phyloP scores from a whole-genome alignment of 768 basidiomycete species.

The Wakefieldia striispora region DNA sequence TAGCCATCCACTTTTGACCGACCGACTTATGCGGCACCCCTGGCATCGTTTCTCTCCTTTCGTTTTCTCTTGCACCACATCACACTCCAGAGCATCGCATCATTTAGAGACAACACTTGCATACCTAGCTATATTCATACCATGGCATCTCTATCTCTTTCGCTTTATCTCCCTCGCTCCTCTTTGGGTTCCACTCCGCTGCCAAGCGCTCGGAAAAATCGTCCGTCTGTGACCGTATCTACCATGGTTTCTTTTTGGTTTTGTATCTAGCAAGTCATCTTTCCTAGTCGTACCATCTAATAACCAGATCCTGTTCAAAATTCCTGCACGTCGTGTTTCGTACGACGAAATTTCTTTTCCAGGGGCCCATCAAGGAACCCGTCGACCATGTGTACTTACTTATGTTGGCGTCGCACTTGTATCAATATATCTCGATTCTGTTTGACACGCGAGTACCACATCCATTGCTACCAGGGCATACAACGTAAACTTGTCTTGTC shows the following conservation, averaged over 20 bases:
- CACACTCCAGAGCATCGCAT: constrained; percentile 25
- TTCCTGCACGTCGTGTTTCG: no score
- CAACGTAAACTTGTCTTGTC: no score
- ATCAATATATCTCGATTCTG: no score
- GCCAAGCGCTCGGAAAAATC: constrained; percentile 2
- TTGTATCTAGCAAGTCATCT: not conserved
- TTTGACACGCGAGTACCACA: no score
- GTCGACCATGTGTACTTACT: no score
- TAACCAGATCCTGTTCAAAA: no score
- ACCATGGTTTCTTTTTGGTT: not conserved
- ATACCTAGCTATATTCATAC: constrained; percentile 37
- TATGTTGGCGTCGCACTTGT: no score
- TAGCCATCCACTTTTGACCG: constrained; percentile 17
- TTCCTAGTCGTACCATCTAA: constrained; percentile 1
- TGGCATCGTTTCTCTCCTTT: not conserved
- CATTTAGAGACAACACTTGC: constrained; percentile 32
- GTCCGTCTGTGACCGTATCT: no score
- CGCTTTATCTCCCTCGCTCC: not conserved
- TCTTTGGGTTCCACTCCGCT: constrained; percentile 11
- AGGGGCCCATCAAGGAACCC: no score
- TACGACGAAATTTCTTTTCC: no score
- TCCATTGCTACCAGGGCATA: no score
- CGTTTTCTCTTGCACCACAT: constrained; percentile 11
- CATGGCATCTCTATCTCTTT: constrained; percentile 26
- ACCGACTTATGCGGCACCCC: no score